phyloP scores from a whole-genome alignment of 176 grass and related monocot genomes.

The Echinochloa phyllopogon region DNA sequence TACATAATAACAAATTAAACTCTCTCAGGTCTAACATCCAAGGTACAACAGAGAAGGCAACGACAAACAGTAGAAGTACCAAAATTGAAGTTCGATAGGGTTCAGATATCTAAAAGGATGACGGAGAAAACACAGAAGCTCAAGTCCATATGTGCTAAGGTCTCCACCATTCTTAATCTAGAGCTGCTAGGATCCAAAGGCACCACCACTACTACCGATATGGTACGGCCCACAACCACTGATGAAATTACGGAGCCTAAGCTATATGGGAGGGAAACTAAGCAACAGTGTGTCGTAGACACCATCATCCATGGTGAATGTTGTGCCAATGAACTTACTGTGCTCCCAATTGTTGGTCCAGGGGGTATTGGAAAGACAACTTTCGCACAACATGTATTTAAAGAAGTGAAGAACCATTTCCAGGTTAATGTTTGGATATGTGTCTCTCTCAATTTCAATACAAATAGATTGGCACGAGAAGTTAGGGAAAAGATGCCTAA shows the following conservation, averaged over 20 bases:
- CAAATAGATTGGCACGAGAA: too few relatives aligned
- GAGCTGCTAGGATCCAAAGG: background rate
- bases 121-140: background rate
- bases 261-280: slow-evolving; percentile 35
- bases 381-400: too few relatives aligned
- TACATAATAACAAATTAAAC: too few relatives aligned
- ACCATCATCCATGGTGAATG: too few relatives aligned
- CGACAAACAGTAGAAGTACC: background rate
- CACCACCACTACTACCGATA: background rate
- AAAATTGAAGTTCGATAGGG: slow-evolving; percentile 1
- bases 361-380: too few relatives aligned
- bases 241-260: background rate
- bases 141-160: background rate
- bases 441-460: too few relatives aligned
- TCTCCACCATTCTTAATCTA: background rate
- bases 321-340: too few relatives aligned
- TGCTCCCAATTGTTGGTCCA: too few relatives aligned
- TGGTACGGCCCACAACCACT: background rate
- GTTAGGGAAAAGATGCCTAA: background rate
- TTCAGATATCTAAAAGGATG: background rate
- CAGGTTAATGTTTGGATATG: too few relatives aligned
- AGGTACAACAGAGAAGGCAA: too few relatives aligned
- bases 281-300: background rate
- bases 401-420: too few relatives aligned
- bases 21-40: too few relatives aligned